Conservation (phyloP, 2,329 filamentous ascomycete species). For the Pseudocercospora musae region DNA sequence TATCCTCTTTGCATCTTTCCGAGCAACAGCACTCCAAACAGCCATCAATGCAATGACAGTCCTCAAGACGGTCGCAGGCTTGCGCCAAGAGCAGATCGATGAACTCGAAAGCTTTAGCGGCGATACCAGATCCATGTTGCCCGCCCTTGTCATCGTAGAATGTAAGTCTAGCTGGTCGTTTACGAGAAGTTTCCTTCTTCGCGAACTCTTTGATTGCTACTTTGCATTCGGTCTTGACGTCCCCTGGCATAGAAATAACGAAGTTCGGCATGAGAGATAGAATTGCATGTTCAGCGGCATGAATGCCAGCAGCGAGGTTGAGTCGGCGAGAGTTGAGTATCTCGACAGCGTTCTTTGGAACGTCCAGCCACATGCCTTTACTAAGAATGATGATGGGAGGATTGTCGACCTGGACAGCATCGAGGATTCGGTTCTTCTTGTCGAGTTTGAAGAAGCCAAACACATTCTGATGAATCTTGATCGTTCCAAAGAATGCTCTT, state of each 20-base stretch:
- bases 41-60: slow-evolving; percentile 72
- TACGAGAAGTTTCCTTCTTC: slow-evolving; percentile 64
- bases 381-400: slow-evolving; percentile 80
- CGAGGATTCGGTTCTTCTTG: slow-evolving; percentile 75
- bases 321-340: slow-evolving; percentile 70
- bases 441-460: slow-evolving; percentile 99
- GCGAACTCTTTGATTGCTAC: slow-evolving; percentile 83
- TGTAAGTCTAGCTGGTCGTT: slow-evolving; percentile 81
- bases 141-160: slow-evolving; percentile 97
- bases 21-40: slow-evolving; percentile 89
- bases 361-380: slow-evolving; percentile 94
- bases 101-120: slow-evolving; percentile 90
- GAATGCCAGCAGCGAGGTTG: slow-evolving; percentile 84
- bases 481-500: slow-evolving; percentile 78
- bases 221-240: slow-evolving; percentile 94
- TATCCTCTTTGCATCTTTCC: slow-evolving; percentile 78
- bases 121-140: slow-evolving; percentile 76
- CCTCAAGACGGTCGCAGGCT: slow-evolving; percentile 71
- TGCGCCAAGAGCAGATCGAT: slow-evolving; percentile 73
- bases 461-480: slow-evolving; percentile 82
- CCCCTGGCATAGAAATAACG: slow-evolving; percentile 82
- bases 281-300: slow-evolving; percentile 90
- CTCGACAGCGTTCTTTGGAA: slow-evolving; percentile 73
- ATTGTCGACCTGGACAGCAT: slow-evolving; percentile 90
- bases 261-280: slow-evolving; percentile 85